Base-by-base conservation (phyloP, 2,329 filamentous ascomycete species). In the Venturia effusa region DNA sequence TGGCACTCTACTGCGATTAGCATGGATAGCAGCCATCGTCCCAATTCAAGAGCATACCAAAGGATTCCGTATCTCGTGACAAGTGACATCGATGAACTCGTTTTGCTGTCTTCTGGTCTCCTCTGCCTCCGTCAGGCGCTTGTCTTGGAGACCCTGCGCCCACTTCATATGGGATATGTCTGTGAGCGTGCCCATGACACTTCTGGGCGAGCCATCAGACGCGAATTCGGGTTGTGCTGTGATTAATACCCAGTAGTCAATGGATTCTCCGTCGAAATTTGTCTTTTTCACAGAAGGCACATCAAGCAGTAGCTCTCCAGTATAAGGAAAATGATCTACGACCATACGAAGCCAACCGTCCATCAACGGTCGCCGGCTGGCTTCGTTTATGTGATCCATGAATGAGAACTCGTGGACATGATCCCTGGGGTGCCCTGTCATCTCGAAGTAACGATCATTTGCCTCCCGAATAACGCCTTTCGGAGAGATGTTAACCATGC, bases 221-320 rank as follows among this genome's bases (percentile, higher is more conserved):
- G 39, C 54, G 34, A 65, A 61, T 60, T 65, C 64, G 7, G 61
- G 64, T 24, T 63, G 43, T 27, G 64, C 39, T 60, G 70, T 78
- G 67, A 70, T 73, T 41, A 80, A 65, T 0, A 79, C 75, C 78
- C 78, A 80, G 40, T 74, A 76, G 4, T 79, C 76, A 19, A 80
- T 78, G 0, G 68, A 66, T 32, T 78, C 72, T 4, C 74, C 76
- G 22, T 73, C 4, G 75, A 67, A 62, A 40, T 60, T 8, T 51
- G 68, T 43, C 63, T 8, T 62, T 66, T 64, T 64, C 64, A 43
- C 64, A 63, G 22, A 59, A 48, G 43, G 61, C 67, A 4, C 71
- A 68, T 30, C 74, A 1, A 82, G 70, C 63, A 77, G 76, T 3
- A 80, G 68, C 66, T 80, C 79, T 8, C 74, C 71, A 3, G 74